Evolutionary conservation across 129 eudicot genomes (phyloP).

Genomic region (Solidago caesia): DNA sequence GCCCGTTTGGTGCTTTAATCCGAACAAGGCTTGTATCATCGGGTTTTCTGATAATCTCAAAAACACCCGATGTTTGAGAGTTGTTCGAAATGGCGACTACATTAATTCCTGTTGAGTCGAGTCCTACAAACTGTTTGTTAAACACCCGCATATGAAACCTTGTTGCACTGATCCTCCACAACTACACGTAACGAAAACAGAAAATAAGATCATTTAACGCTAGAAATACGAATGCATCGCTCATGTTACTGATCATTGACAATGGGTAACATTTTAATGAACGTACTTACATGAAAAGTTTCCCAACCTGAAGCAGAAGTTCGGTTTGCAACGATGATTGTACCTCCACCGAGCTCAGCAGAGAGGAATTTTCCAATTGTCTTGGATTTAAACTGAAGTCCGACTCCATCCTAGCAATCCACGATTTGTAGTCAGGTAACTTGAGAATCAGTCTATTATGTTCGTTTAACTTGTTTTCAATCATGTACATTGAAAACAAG

Average conservation of each 20-base stretch:
- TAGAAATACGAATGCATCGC: no score
- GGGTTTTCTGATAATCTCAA: slow-evolving; percentile 46
- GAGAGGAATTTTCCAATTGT: slow-evolving; percentile 50
- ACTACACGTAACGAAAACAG: slow-evolving; percentile 28
- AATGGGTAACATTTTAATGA: neutral
- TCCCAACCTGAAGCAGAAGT: slow-evolving; percentile 77
- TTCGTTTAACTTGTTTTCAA: neutral
- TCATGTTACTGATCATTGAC: neutral
- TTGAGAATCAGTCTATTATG: neutral
- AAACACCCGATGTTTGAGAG: slow-evolving; percentile 43
- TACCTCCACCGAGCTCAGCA: slow-evolving; percentile 83
- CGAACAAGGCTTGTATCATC: slow-evolving; percentile 43
- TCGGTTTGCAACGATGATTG: slow-evolving; percentile 62
- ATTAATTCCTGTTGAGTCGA: slow-evolving; percentile 27
- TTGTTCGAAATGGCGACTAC: slow-evolving; percentile 38
- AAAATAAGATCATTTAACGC: no score
- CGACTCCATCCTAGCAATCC: slow-evolving; percentile 59
- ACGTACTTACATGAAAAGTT: slow-evolving; percentile 50
- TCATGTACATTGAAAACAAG: neutral
- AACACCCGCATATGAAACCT: slow-evolving; percentile 53
- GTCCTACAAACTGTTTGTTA: slow-evolving; percentile 56
- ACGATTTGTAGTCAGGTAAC: neutral
- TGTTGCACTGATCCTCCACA: slow-evolving; percentile 62
- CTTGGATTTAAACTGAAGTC: slow-evolving; percentile 58
- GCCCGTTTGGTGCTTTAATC: slow-evolving; percentile 63